Evolutionary conservation across 225 moss, liverwort and hornwort species (phyloP).

Genomic region (Thuidium tamariscinum): DNA sequence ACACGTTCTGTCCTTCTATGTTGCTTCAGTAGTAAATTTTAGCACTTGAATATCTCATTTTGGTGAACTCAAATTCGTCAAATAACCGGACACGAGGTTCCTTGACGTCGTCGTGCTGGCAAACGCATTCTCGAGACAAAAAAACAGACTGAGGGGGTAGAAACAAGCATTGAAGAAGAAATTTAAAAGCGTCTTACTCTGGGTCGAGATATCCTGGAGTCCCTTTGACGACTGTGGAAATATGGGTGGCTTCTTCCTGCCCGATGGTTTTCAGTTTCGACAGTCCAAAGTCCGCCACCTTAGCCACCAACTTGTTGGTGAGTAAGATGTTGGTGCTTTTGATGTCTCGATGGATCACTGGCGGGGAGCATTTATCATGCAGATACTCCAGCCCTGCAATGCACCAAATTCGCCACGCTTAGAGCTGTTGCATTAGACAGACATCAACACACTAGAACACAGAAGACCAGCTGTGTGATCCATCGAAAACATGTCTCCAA

Average conservation of each 20-base stretch:
- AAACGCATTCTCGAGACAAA: not conserved
- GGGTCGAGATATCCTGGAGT: not conserved
- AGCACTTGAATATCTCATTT: not conserved
- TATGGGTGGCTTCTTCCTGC: not conserved
- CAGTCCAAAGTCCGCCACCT: not conserved
- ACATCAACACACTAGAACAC: not conserved
- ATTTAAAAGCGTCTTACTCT: not conserved
- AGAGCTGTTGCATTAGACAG: not conserved
- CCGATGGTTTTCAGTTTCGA: not conserved
- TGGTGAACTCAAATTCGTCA: not conserved
- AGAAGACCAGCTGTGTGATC: too few species aligned
- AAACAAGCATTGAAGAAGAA: not conserved
- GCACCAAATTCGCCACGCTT: not conserved
- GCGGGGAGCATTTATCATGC: not conserved
- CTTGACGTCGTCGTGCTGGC: not conserved
- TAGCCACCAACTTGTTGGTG: not conserved
- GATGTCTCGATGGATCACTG: not conserved
- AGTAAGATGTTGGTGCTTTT: conserved; percentile 1
- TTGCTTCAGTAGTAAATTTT: not conserved
- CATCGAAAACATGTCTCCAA: not conserved
- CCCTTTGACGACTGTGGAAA: not conserved
- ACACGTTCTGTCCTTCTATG: not conserved
- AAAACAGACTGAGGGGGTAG: not conserved
- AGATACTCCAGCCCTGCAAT: not conserved
- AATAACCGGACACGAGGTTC: not conserved